Percentiles rank a stretch among this genome's conserved stretches.
phyloP scores from a whole-genome alignment of 495 filamentous ascomycete species.

The Penicillium salamii region DNA sequence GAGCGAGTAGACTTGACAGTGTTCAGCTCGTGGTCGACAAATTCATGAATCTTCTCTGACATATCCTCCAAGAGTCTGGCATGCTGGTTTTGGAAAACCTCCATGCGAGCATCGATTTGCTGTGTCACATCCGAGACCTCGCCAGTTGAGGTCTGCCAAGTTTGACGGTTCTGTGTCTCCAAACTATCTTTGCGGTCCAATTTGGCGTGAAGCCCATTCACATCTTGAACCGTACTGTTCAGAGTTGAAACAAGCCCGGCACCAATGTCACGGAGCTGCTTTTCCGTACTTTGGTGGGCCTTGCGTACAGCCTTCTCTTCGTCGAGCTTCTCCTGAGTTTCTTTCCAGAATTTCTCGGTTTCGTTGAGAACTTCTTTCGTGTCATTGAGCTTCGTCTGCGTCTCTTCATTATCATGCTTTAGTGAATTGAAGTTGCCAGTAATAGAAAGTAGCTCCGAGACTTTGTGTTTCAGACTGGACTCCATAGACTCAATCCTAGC shows the following conservation, averaged over 20 bases:
- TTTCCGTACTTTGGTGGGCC: slow-evolving; percentile 85
- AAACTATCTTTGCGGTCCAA: slow-evolving; percentile 77
- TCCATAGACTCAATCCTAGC: slow-evolving; percentile 94
- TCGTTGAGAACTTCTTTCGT: slow-evolving; percentile 79
- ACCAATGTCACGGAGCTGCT: slow-evolving; percentile 66
- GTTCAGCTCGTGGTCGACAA: slow-evolving; percentile 68
- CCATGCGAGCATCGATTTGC: slow-evolving; percentile 69
- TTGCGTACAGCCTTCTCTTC: slow-evolving; percentile 78
- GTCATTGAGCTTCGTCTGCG: slow-evolving; percentile 64
- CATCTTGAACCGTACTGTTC: slow-evolving; percentile 71
- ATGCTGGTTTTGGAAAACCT: slow-evolving; percentile 67
- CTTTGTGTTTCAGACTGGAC: slow-evolving; percentile 80
- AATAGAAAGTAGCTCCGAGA: slow-evolving; percentile 81
- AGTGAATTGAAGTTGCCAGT: slow-evolving; percentile 80
- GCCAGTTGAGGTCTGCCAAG: slow-evolving; percentile 71
- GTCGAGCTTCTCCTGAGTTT: slow-evolving; percentile 69
- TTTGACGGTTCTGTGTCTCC: slow-evolving; percentile 71
- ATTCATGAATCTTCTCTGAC: slow-evolving; percentile 65
- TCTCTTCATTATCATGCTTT: slow-evolving; percentile 82
- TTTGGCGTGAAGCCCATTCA: slow-evolving; percentile 78
- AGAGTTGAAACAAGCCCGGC: slow-evolving; percentile 72
- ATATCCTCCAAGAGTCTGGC: slow-evolving; percentile 62
- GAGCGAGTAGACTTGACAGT: slow-evolving; percentile 63
- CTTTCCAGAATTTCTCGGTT: slow-evolving; percentile 76
- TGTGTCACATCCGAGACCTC: slow-evolving; percentile 72